Evolutionary conservation across 23 red algal genomes (phyloP).

Genomic region (Gracilariopsis chorda): DNA sequence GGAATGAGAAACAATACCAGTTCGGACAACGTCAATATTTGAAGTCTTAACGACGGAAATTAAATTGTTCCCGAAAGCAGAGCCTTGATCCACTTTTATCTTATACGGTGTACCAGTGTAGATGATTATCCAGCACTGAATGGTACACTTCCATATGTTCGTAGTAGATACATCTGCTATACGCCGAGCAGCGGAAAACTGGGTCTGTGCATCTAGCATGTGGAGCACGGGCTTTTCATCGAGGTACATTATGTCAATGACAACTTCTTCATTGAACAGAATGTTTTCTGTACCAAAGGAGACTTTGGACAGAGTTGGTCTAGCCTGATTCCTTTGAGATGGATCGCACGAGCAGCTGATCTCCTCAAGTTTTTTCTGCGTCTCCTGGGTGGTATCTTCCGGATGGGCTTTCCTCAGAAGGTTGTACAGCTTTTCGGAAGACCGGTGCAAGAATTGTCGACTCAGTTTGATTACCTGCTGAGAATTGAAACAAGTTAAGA

Average conservation of each 20-base stretch:
- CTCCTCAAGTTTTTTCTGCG: background rate
- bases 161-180: background rate
- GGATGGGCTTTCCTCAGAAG: background rate
- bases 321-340: background rate
- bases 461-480: background rate
- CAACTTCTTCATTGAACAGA: background rate
- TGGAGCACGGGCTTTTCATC: background rate
- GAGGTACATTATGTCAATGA: background rate
- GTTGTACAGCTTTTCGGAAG: background rate
- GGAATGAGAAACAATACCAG: background rate
- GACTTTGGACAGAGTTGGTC: background rate
- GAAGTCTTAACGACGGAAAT: background rate
- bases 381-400: background rate
- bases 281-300: background rate
- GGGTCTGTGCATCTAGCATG: background rate
- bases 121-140: background rate
- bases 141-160: background rate
- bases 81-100: background rate
- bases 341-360: background rate
- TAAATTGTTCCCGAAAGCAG: background rate
- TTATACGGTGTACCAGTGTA: background rate
- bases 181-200: background rate
- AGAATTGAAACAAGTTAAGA: background rate
- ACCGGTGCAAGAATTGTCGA: background rate
- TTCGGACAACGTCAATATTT: background rate